phyloP scores from a whole-genome alignment of 768 basidiomycete genomes.

The Termitomyces eurrhizus region DNA sequence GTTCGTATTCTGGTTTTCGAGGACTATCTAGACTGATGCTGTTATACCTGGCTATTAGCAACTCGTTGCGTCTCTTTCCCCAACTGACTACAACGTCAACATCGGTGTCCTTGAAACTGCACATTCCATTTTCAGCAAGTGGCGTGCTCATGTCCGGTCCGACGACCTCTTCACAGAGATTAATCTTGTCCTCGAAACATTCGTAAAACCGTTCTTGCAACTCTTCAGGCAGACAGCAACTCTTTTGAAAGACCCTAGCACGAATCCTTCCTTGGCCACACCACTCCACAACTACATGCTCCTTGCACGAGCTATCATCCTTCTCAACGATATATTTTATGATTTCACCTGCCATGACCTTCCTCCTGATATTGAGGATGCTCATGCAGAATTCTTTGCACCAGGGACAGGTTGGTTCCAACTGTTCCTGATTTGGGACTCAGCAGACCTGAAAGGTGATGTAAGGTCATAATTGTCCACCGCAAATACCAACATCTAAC shows the following conservation, averaged over 20 bases:
- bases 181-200: conserved; percentile 82
- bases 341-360: conserved; percentile 95
- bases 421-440: conserved; percentile 78
- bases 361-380: conserved; percentile 91
- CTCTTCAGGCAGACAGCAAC: conserved; percentile 70
- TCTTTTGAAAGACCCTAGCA: conserved; percentile 37
- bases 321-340: conserved; percentile 85
- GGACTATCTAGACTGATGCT: background rate
- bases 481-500: conserved; percentile 8
- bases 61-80: conserved; percentile 81
- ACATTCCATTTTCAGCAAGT: conserved; percentile 92
- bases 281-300: conserved; percentile 39
- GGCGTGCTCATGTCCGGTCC: conserved; percentile 88
- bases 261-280: conserved; percentile 30
- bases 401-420: conserved; percentile 69
- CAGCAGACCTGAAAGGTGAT: conserved; percentile 61
- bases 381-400: conserved; percentile 78
- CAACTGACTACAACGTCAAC: conserved; percentile 79
- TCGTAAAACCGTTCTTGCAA: conserved; percentile 79
- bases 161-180: conserved; percentile 87
- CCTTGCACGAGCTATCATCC: conserved; percentile 70
- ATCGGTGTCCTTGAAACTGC: conserved; percentile 90
- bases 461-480: conserved; percentile 37
- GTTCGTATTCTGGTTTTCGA: conserved; percentile 21
- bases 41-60: conserved; percentile 47